Evolutionary conservation across 495 filamentous ascomycete species (phyloP).

Genomic region (Aspergillus asperescens): DNA sequence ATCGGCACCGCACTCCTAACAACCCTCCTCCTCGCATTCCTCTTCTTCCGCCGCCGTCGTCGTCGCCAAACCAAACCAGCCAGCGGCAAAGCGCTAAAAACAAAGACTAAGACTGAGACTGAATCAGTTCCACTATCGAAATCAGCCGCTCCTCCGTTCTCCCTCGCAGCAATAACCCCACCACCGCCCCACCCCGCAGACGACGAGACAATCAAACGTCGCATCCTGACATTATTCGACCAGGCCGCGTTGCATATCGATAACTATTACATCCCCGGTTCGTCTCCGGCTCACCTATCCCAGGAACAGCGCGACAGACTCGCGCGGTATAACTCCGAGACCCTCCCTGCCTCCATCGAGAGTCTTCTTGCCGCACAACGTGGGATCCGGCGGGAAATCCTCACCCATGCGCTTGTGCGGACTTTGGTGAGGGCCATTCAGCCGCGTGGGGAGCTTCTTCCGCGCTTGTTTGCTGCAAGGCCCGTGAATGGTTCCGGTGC

Average conservation of each 20-base stretch:
- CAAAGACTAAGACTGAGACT: too few species aligned
- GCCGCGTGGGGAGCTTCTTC: conserved; percentile 17
- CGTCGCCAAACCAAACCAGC: background rate
- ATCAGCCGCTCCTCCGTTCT: too few species aligned
- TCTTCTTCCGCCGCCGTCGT: conserved; percentile 20
- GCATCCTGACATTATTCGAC: conserved; percentile 25
- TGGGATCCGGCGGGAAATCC: conserved; percentile 10
- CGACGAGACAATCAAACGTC: conserved; percentile 14
- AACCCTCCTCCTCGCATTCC: conserved; percentile 22
- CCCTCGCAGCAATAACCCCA: conserved; percentile 7
- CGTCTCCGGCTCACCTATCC: background rate
- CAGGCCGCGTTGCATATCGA: conserved; percentile 26
- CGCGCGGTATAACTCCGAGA: conserved; percentile 15
- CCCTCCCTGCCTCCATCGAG: conserved; percentile 10
- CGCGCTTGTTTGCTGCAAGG: conserved; percentile 8
- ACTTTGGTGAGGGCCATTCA: conserved; percentile 17
- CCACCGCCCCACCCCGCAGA: conserved; percentile 16
- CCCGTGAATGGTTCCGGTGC: background rate
- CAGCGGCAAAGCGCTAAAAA: too few species aligned
- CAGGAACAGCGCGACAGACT: conserved; percentile 4
- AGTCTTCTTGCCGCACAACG: conserved; percentile 14
- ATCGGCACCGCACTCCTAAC: conserved; percentile 23
- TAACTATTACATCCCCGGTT: conserved; percentile 22
- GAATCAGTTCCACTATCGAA: too few species aligned
- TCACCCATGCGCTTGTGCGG: conserved; percentile 20